Evolutionary conservation across 495 filamentous ascomycete genomes (phyloP).

Genomic region (Pyronema domesticum): DNA sequence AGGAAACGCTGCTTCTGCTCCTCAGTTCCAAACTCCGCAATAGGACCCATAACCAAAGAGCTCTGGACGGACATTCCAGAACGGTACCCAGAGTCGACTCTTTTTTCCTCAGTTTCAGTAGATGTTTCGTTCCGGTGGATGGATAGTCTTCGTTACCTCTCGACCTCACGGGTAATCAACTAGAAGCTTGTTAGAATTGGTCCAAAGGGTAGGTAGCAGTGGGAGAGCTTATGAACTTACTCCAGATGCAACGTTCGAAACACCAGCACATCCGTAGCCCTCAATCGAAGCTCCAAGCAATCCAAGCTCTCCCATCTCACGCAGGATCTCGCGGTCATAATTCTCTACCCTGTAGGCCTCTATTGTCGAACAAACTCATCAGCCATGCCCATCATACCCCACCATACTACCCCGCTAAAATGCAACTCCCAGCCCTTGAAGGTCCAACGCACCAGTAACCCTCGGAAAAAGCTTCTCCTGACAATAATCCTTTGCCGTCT

Average conservation of each 20-base stretch:
- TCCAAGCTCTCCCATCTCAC: constrained; percentile 92
- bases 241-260: constrained; percentile 74
- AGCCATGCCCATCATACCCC: neutral
- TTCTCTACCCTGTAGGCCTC: constrained; percentile 91
- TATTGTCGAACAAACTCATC: constrained; percentile 29
- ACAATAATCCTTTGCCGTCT: constrained; percentile 80
- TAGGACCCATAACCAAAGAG: constrained; percentile 90
- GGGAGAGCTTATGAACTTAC: constrained; percentile 6
- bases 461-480: constrained; percentile 74
- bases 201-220: neutral
- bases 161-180: constrained; percentile 87
- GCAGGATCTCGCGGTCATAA: constrained; percentile 73
- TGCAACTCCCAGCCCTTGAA: constrained; percentile 6
- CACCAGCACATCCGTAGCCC: constrained; percentile 89
- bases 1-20: constrained; percentile 85
- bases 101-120: neutral
- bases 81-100: constrained; percentile 88
- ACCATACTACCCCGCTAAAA: neutral
- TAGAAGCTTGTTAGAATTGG: constrained; percentile 2
- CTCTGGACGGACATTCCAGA: constrained; percentile 94
- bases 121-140: neutral
- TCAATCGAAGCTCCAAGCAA: constrained; percentile 79
- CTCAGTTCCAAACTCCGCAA: constrained; percentile 72
- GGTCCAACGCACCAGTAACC: constrained; percentile 53
- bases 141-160: constrained; percentile 29